Percentiles rank a stretch among this genome's conserved stretches.
phyloP scores from a whole-genome alignment of 192 early-diverging fungal species.

The Coemansia sp. region DNA sequence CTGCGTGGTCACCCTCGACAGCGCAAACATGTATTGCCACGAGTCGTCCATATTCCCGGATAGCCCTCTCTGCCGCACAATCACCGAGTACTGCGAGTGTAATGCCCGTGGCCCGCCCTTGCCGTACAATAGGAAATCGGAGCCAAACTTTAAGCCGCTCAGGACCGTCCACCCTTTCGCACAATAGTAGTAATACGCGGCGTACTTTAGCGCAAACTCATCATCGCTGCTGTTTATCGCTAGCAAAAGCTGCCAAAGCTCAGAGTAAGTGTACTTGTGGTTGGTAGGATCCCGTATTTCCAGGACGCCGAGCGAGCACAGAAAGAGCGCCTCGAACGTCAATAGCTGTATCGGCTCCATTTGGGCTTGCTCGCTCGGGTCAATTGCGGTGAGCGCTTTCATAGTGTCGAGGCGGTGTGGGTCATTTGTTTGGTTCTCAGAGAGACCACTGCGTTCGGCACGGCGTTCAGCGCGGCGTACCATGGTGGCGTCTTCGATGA shows the following conservation, averaged over 20 bases:
- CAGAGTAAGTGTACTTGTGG: neutral
- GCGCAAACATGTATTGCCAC: constrained; percentile 43
- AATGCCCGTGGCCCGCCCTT: constrained; percentile 29
- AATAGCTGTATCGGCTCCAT: constrained; percentile 70
- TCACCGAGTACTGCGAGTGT: constrained; percentile 44
- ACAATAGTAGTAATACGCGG: constrained; percentile 81
- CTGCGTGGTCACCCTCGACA: constrained; percentile 37
- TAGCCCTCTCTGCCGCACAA: constrained; percentile 4
- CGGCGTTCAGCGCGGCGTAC: constrained; percentile 25
- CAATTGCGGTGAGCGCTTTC: no score
- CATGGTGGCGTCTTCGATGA: constrained; percentile 36
- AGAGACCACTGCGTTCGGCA: constrained; percentile 8
- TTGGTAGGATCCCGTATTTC: constrained; percentile 34
- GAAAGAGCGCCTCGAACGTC: constrained; percentile 72
- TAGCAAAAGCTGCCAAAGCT: constrained; percentile 18
- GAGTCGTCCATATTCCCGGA: constrained; percentile 2
- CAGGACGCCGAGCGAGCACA: constrained; percentile 60
- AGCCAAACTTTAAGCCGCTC: constrained; percentile 81
- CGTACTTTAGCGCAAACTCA: constrained; percentile 66
- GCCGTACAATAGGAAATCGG: constrained; percentile 62
- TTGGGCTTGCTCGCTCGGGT: constrained; percentile 5
- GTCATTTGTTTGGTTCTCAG: neutral
- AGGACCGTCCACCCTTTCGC: constrained; percentile 80
- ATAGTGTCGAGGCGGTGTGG: neutral
- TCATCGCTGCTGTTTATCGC: constrained; percentile 1